Base-by-base conservation (phyloP, 75 land plant genomes). In the Selaginella tamariscina region DNA sequence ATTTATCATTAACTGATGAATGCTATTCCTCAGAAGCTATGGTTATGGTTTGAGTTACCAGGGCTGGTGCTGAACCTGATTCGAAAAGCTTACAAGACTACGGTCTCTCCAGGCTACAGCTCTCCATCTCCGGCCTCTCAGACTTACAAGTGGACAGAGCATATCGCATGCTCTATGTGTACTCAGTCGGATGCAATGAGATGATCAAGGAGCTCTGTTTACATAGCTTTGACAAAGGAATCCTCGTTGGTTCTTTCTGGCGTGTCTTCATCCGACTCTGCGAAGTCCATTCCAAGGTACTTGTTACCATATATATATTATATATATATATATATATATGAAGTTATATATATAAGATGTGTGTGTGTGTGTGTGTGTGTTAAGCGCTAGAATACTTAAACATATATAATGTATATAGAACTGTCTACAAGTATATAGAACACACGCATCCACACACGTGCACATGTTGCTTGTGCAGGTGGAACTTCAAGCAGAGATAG, bases 181-280 rank as follows among this genome's bases (percentile, higher is more conserved):
- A 66, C 29, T 31, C 68, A 9, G 44, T 66, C 24, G 68, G 68
- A 2, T 66, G 68, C 44, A 2, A 31, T 9, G 68, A 66, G 31
- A 66, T 32, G 44, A n/a, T 66, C 39, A 66, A 66, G 33, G 68
- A 66, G 68, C 68, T 66, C 33, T 66, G 68, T 44, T 5, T 66
- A 1, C 68, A 66, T 32, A 18, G 68, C 68, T 22, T 66, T 22
- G 39, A 66, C 27, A 66, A 66, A 22, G 31, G 39, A 15, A 27
- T 31, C 20, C 68, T 66, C 1, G 68, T 66, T 2, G 68, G 68
- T 44, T 31, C 24, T 44, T 66, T 66, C 68, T 66, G 68, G 68
- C 68, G 44, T 18, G 31, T 27, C 44, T 66, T 31, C 44, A 31
- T 66, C 1, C 18, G 11, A 9, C 68, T 66, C 21, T 66, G 68